Percentiles rank a stretch among this genome's conserved stretches.
Evolutionary conservation across 345 rosid species (phyloP).

Genomic region (Hevea brasiliensis): DNA sequence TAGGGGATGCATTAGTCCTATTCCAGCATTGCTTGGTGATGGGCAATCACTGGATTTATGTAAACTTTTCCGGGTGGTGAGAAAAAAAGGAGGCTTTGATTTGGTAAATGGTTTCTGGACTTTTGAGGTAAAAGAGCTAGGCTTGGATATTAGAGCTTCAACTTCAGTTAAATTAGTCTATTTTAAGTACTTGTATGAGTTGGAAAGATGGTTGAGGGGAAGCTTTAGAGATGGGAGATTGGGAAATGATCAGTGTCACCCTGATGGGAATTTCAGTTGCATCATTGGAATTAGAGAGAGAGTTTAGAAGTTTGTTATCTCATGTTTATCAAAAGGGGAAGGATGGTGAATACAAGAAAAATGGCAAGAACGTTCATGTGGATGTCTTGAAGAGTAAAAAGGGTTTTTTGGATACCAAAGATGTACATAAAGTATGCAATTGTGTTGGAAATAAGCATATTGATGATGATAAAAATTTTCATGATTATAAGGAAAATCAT

Average conservation of each 20-base stretch:
- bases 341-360: slow-evolving; percentile 20
- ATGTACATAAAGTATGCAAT: slow-evolving; percentile 16
- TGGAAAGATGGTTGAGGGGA: slow-evolving; percentile 52
- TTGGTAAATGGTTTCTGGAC: slow-evolving; percentile 59
- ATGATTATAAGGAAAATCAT: slow-evolving; percentile 12
- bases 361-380: slow-evolving; percentile 10
- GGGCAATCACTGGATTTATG: slow-evolving; percentile 59
- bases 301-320: slow-evolving; percentile 45
- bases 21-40: slow-evolving; percentile 52
- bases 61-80: slow-evolving; percentile 56
- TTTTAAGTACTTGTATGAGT: slow-evolving; percentile 48
- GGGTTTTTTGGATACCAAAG: slow-evolving; percentile 13
- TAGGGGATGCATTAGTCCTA: slow-evolving; percentile 45
- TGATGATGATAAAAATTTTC: slow-evolving; percentile 26
- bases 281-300: slow-evolving; percentile 42
- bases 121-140: slow-evolving; percentile 49
- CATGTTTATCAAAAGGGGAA: slow-evolving; percentile 23
- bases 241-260: slow-evolving; percentile 27
- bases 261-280: slow-evolving; percentile 24
- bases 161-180: slow-evolving; percentile 54
- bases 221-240: slow-evolving; percentile 21
- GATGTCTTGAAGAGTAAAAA: slow-evolving; percentile 17
- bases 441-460: slow-evolving; percentile 15
- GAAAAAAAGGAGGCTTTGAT: slow-evolving; percentile 58
- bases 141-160: slow-evolving; percentile 37